Base-by-base conservation (phyloP, 495 filamentous ascomycete genomes). In the Chlorociboria aeruginascens region DNA sequence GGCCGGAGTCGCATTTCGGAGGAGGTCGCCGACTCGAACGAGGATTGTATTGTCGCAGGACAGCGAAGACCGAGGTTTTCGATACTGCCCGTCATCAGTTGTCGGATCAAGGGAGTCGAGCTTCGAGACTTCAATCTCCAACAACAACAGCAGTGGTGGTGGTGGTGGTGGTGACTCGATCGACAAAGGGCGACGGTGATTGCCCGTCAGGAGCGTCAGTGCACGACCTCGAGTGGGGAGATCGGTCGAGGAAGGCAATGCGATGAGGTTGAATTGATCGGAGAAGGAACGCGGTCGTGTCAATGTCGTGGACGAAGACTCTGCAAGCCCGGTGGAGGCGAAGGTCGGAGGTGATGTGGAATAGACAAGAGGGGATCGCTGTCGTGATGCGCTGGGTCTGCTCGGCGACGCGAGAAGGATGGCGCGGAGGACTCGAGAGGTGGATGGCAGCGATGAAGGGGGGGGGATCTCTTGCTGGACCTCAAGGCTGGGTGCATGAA, bases 1-100 rank as follows among this genome's bases (percentile, higher is more conserved):
- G 47, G 51, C 64, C 61, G 66, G 71, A 73, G 65, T 71, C 71
- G 72, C 76, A 78, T 78, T 69, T 72, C 75, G 69, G 69, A 69
- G 54, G 53, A 40, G 52, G 52, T 52, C 45, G 54, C 54, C 20
- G 58, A 57, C 51, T 61, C 54, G 52, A 57, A 55, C 45, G 55
- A 45, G 8, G 30, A 25, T 43, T 49, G 52, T 58, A 25, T 43
- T 49, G 52, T 58, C 55, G 56, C 46, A 56, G 47, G 57, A 50
- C 50, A 57, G 53, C 51, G 11, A 52, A 46, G 51, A 58, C 56
- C 36, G 50, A 47, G 38, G 46, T 47, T n/a, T 17, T 40, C 43
- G 43, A 45, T 33, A 45, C 41, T 45, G 43, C 34, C 46, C 28
- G 48, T 60, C 57, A 60, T 60, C 47, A 49, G 53, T 53, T 48